Base-by-base conservation (phyloP, 768 basidiomycete species). In the Kwoniella sp. region DNA sequence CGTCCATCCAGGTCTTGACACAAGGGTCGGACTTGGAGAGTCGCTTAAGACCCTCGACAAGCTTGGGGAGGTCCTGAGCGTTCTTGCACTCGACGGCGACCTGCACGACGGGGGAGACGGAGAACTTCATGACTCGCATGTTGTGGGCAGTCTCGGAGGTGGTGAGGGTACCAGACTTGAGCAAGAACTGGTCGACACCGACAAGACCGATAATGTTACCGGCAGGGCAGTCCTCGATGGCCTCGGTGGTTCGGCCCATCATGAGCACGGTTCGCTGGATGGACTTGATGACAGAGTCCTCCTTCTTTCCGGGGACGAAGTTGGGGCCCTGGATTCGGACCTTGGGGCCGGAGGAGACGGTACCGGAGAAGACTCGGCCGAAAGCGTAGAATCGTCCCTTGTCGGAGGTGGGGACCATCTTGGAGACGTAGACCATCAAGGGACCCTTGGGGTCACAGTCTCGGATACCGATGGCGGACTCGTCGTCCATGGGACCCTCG, bases 301-400 rank as follows among this genome's bases (percentile, higher is more conserved):
- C 89, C 80, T 98, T 99, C 84, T 91, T 93, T 67, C 95, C 95
- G 28, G 95, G 95, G 53, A 92, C 52, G 78, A 92, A 99, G 83
- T 98, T 99, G 63, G 95, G 95, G 19, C 95, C 95, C 78, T 99
- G 95, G 69, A 99, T 98, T 71, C 95, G 90, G 78, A 98, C 83
- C 80, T 99, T 99, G 72, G 95, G 95, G 50, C 95, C 95, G 51
- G 95, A 83, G 64, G 83, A 85, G 72, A 98, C 91, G 57, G 91
- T 98, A 72, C 95, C 95, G 59, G 95, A 88, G 83, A 99, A 99
- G 79, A 99, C 86, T 82, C 95, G 95, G 77, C 95, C 95, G 77
- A 99, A 99, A 57, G 95, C 95, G 78, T 98, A 98, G 87, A 98
- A 99, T 56, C 95, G 91, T 71, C 95, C 95, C 79, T 98, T 98